Evolutionary conservation across 768 basidiomycete genomes (phyloP).

Genomic region (Pulveroboletus frians): DNA sequence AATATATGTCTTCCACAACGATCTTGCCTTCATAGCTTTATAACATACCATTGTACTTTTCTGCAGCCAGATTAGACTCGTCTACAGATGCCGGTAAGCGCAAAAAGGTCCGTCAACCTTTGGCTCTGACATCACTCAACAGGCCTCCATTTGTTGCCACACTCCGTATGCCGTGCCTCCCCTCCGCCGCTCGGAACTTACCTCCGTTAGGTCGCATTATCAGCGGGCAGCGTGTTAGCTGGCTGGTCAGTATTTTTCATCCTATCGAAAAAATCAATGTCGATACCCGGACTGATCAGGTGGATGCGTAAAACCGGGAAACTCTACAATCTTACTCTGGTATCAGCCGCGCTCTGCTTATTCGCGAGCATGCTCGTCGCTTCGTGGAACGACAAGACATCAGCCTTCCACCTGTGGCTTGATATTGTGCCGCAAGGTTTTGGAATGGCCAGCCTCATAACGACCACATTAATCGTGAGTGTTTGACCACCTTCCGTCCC

Average conservation of each 20-base stretch:
- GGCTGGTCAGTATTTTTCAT: slow-evolving; percentile 58
- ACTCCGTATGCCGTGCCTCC: slow-evolving; percentile 55
- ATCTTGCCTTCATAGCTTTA: slow-evolving; percentile 52
- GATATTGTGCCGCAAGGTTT: slow-evolving; percentile 80
- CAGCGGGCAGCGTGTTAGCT: slow-evolving; percentile 79
- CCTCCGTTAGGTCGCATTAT: slow-evolving; percentile 60
- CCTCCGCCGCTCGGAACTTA: slow-evolving; percentile 9
- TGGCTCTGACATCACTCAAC: slow-evolving; percentile 11
- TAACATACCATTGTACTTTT: slow-evolving; percentile 86
- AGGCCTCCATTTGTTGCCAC: slow-evolving; percentile 86
- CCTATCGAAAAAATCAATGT: slow-evolving; percentile 1
- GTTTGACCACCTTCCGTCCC: slow-evolving; percentile 4
- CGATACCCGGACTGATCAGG: slow-evolving; percentile 39
- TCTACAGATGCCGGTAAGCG: slow-evolving; percentile 66
- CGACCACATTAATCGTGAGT: slow-evolving; percentile 79
- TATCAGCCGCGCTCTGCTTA: slow-evolving; percentile 56
- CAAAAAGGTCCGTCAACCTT: background rate
- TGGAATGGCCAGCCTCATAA: slow-evolving; percentile 80
- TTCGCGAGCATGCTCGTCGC: slow-evolving; percentile 56
- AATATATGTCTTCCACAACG: background rate
- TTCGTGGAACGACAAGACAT: slow-evolving; percentile 61
- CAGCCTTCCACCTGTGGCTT: slow-evolving; percentile 62
- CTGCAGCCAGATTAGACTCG: slow-evolving; percentile 66
- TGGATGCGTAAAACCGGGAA: slow-evolving; percentile 83
- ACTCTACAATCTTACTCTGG: slow-evolving; percentile 70